Evolutionary conservation across 805 yeast genomes (phyloP), one percentile per base, ranked within the genome.

Genomic region (Candida sithepensis): DNA sequence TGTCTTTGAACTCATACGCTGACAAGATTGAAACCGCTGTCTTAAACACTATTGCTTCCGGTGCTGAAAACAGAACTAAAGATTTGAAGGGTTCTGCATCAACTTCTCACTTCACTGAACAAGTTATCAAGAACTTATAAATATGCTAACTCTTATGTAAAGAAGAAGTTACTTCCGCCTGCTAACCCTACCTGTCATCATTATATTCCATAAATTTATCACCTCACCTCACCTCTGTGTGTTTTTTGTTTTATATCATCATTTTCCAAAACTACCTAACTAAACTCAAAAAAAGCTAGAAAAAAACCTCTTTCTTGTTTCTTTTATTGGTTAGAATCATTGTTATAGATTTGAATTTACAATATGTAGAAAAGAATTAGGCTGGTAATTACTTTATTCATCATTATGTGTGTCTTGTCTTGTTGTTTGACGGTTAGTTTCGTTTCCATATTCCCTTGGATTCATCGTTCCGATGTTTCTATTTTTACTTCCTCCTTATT

Each of bases 11-110:
- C 70, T 73, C 76, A 28, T 80, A 85, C 65, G 98, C 97, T 60
- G 85, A 81, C 69, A 79, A 74, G 70, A 89, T 94, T 65, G 96
- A 92, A 77, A 72, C 69, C 58, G 98, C 99, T 50, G 97, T 91
- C 48, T 74, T 78, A 65, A 77, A 71, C 67, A 89, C 98, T 58
- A 87, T 94, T 67, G 98, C 98, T 54, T 88, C 96, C 42, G 97
- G 97, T 61, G 82, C 90, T 57, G 94, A 86, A 70, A 87, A 88
- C 82, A 88, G 96, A 84, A 94, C 99, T 58, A 89, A 89, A 70
- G 99, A 92, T 71, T 81, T 94, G 74, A 87, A 86, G 74, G 99
- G 99, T 71, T 67, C 86, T 57, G 91, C 99, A 54, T 63, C 94
- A 53, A 94, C 98, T 62, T 57, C 79, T 60, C 90, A 85, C 71